Base-by-base conservation (phyloP, 2,329 filamentous ascomycete species). In the Eutypella sp. region DNA sequence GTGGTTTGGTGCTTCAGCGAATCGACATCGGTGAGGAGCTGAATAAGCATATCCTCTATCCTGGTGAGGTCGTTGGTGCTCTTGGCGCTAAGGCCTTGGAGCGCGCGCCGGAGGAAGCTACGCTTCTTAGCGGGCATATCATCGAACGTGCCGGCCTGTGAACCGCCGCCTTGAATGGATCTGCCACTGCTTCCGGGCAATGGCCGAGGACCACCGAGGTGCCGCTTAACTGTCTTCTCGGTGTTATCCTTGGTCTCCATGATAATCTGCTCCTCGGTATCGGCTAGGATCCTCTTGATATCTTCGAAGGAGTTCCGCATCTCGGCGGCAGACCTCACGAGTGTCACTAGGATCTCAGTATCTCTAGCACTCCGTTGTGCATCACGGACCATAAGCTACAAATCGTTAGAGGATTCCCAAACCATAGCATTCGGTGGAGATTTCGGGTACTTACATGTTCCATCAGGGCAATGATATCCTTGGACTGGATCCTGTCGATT, bases 301-400 rank as follows among this genome's bases (percentile, higher is more conserved):
- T 96, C 91, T 54, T 95, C 89, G 62, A 97, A 95, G 1, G 89
- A 95, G 56, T 88, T 95, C 53, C 92, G 89, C 91, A 97, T 97
- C 68, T 99, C 93, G 11, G 93, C 85, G 4, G 93, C 92, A 45
- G 90, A 91, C 48, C 92, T 85, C 50, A 99, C 93, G 25, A 99
- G 80, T 1, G 93, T 92, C 40, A 96, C 89, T 16, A 99, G 74
- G 45, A 99, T 96, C 67, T 99, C 93, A 0, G 93, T 97, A 59
- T 99, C 93, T 38, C 93, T 82, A 39, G 93, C 93, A 67, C 93
- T 97, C 48, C 93, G 85, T 69, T 97, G 92, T 34, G 92, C 93
- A 69, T 99, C 93, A 29, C 93, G 86, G 52, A 97, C 93, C 64
- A 95, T 97, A 51, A 99, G 83, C 79, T 85, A 48, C 34, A 8